Evolutionary conservation across 768 basidiomycete genomes (phyloP), one percentile per base, ranked within the genome.

Genomic region (Candolleomyces aberdarensis): DNA sequence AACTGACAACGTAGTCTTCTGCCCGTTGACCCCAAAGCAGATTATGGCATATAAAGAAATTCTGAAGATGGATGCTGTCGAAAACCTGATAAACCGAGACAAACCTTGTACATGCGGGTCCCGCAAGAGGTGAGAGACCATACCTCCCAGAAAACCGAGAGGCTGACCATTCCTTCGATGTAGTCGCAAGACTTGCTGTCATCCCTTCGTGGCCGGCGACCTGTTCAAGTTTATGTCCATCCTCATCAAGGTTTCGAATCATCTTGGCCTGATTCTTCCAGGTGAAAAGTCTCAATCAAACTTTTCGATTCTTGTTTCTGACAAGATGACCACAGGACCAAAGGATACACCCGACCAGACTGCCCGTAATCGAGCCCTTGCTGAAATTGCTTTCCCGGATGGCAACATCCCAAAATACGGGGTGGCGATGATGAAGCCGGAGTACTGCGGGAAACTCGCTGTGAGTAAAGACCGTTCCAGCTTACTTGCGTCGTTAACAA

Each of bases 1-100:
- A 77, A 82, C 82, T 0, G 96, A 99, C 65, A 79, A 94, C 68
- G 91, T 98, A 14, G 93, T 97, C 5, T 96, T 98, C 67, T 99
- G 96, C 68, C 96, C 94, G 15, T 75, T 98, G 53, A 91, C 91
- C 0, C 60, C 75, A 0, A 79, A 75, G 40, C 96, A 97, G 73
- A 82, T 86, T 31, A 69, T 72, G 15, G 91, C 87, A 0, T 96
- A 97, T 72, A 89, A 85, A 64, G 80, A 81, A 5, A 78, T 96
- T 39, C 75, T 96, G 22, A 72, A 72, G n/a, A 84, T 82, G 65
- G 77, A 80, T 6, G 78, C 84, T 5, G 83, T 97, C 9, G 85
- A 91, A 67, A 86, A 88, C 62, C 75, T 97, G 55, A 73, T 94
- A 20, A 77, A 76, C 17, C 86, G 89, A 67, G 87, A 93, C 59